phyloP scores from a whole-genome alignment of 2,329 filamentous ascomycete species.

The Parascedosporium putredinis region DNA sequence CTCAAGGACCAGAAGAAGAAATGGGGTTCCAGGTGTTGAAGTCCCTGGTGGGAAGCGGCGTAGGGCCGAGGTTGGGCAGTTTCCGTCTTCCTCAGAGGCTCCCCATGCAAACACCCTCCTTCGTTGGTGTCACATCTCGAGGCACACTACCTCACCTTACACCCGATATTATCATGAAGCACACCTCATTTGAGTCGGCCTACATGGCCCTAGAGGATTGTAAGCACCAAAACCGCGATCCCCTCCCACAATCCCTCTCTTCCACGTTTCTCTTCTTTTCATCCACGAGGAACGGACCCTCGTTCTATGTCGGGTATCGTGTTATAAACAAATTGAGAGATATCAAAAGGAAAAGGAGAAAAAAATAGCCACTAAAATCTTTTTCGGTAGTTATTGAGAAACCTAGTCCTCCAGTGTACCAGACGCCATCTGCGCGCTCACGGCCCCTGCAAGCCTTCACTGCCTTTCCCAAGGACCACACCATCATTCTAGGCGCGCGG shows the following conservation, averaged over 20 bases:
- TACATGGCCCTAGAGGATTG: conserved; percentile 90
- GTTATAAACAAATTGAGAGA: no score
- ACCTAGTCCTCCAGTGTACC: conserved; percentile 38
- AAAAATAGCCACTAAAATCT: background rate
- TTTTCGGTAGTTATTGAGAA: conserved; percentile 45
- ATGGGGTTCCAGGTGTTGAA: conserved; percentile 39
- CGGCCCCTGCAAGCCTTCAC: conserved; percentile 66
- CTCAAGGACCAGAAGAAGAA: conserved; percentile 5
- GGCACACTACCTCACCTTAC: conserved; percentile 81
- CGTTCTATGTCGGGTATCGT: no score
- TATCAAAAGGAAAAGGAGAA: no score
- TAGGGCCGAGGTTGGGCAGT: conserved; percentile 54
- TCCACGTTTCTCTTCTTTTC: background rate
- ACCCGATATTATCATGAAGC: conserved; percentile 64
- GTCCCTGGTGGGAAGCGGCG: conserved; percentile 20
- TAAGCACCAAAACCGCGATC: conserved; percentile 34
- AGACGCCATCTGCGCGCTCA: conserved; percentile 20
- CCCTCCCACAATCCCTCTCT: no score
- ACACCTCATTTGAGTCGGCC: conserved; percentile 55
- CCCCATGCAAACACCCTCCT: conserved; percentile 72
- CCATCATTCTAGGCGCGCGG: conserved; percentile 67
- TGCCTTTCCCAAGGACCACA: conserved; percentile 52
- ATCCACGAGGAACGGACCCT: no score
- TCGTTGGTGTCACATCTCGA: conserved; percentile 68
- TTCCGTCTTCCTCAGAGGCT: conserved; percentile 52